phyloP scores from a whole-genome alignment of 202 grass and related monocot genomes.

The Setaria italica region DNA sequence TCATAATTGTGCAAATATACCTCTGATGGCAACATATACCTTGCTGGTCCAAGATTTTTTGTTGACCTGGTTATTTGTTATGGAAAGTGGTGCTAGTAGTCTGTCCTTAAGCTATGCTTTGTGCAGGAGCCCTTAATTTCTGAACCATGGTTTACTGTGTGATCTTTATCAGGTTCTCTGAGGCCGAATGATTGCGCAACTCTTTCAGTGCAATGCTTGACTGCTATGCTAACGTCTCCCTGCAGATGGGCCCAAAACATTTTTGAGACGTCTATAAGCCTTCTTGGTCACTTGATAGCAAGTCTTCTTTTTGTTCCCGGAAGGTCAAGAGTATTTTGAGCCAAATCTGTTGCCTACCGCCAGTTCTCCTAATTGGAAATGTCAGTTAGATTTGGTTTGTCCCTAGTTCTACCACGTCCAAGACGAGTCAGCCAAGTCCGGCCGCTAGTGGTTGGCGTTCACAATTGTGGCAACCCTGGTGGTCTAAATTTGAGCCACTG shows the following conservation, averaged over 20 bases:
- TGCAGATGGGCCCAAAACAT: neutral
- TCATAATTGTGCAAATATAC: slow-evolving; percentile 39
- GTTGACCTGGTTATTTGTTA: slow-evolving; percentile 6
- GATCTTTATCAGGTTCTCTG: neutral
- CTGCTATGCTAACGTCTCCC: neutral
- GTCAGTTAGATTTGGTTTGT: neutral
- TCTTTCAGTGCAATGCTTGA: neutral
- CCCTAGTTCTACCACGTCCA: neutral
- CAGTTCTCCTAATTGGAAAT: neutral
- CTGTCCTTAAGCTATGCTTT: neutral
- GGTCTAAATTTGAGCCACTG: no score
- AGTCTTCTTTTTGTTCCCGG: no score
- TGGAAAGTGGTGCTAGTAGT: neutral
- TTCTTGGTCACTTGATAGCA: no score
- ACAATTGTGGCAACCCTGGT: neutral
- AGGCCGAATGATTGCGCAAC: neutral
- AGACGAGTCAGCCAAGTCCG: neutral
- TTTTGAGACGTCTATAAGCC: neutral
- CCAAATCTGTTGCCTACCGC: neutral
- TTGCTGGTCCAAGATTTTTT: slow-evolving; percentile 1
- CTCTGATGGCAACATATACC: neutral
- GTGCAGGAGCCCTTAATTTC: neutral
- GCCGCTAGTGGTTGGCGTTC: neutral
- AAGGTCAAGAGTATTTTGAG: neutral
- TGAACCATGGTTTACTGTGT: neutral